Conservation (phyloP, 1,139 yeast species). For the Kluyveromyces sp. region DNA sequence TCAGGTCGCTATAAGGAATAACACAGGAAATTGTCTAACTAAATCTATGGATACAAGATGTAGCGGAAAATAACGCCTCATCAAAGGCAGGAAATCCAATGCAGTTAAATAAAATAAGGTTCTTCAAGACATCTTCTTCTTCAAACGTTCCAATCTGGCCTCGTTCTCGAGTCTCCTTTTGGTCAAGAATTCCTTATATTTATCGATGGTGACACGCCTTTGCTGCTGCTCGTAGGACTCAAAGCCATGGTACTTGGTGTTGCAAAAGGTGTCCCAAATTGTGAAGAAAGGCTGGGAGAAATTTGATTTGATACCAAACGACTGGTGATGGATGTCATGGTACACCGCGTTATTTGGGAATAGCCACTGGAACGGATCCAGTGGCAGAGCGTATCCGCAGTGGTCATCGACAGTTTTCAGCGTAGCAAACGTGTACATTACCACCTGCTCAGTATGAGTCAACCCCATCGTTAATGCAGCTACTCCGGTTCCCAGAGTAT, state of each 20-base stretch:
- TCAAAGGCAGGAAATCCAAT: not conserved
- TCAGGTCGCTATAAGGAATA: too few relatives aligned
- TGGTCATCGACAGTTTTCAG: constrained; percentile 97
- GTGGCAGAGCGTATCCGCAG: constrained; percentile 91
- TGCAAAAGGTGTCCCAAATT: constrained; percentile 73
- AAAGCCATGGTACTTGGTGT: constrained; percentile 67
- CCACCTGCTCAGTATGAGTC: constrained; percentile 66
- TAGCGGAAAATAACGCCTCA: not conserved
- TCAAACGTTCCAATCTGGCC: constrained; percentile 20
- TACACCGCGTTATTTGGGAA: constrained; percentile 95
- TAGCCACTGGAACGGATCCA: constrained; percentile 76
- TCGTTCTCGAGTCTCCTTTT: constrained; percentile 34
- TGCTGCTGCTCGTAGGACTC: constrained; percentile 53
- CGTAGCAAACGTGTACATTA: constrained; percentile 80
- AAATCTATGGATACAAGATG: not conserved
- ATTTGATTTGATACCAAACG: constrained; percentile 88
- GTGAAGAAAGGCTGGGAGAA: constrained; percentile 96
- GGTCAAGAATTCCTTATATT: constrained; percentile 54
- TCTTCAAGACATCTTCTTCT: constrained; percentile 6
- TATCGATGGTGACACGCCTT: constrained; percentile 50
- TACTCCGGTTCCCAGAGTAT: constrained; percentile 86
- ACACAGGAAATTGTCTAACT: not conserved
- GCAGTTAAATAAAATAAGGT: not conserved
- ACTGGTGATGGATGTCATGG: constrained; percentile 96
- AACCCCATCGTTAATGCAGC: constrained; percentile 60